These are phyloP conservation scores for Tolypocladium nubicola DNA, from an alignment of 2,329 filamentous ascomycete species.

Conservation along the genomic window DNA sequence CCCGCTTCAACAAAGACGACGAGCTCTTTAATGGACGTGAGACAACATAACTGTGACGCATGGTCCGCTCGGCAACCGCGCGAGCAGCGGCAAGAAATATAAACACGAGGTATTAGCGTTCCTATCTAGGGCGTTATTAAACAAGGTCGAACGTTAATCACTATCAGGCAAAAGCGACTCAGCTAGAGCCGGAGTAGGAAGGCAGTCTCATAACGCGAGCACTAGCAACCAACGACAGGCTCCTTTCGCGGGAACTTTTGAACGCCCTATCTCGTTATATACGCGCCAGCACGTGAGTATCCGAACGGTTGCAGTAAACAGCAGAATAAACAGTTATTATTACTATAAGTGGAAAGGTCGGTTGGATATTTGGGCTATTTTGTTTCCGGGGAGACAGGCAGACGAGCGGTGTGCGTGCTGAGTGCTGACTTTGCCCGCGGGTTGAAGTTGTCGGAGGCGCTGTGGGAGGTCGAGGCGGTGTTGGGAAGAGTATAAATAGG, in stretches of 20 bases:
- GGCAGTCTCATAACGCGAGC: background rate
- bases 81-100: background rate
- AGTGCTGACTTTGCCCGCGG: background rate
- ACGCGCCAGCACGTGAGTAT: background rate
- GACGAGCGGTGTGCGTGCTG: background rate
- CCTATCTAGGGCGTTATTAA: background rate
- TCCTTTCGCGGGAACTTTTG: background rate
- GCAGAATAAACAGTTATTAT: background rate
- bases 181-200: background rate
- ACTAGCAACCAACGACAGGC: background rate
- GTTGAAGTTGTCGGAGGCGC: background rate
- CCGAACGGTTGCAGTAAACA: too few species aligned
- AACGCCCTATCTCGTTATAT: background rate
- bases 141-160: background rate
- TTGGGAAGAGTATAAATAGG: background rate
- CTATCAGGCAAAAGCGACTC: background rate
- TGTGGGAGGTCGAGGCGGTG: background rate
- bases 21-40: background rate
- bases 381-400: background rate
- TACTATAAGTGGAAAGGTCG: background rate
- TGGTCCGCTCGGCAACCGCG: background rate
- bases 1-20: background rate
- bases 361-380: background rate
- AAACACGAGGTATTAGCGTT: background rate
- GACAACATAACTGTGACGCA: background rate